Evolutionary conservation across 345 rosid species (phyloP).

Genomic region (Euphorbia tirucalli): DNA sequence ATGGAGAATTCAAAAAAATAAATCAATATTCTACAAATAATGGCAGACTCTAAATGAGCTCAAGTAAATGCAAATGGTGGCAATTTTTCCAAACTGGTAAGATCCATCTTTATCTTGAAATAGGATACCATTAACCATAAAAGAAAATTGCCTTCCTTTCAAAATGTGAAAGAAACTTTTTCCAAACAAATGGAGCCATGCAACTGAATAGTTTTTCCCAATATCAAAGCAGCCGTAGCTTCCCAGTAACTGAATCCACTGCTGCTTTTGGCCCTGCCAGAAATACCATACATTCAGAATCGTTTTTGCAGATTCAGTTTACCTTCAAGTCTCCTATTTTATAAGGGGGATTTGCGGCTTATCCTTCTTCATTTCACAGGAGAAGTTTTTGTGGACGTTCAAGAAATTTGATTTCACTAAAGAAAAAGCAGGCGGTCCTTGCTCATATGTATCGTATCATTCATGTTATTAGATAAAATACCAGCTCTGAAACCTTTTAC

Average conservation of each 20-base stretch:
- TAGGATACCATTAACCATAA: neutral
- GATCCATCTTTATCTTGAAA: neutral
- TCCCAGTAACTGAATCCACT: conserved; percentile 74
- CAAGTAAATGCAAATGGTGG: neutral
- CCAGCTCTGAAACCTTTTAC: too few relatives aligned
- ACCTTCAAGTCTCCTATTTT: neutral
- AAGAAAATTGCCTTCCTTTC: neutral
- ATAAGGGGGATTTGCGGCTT: too few relatives aligned
- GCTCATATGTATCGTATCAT: neutral
- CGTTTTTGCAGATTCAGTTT: neutral
- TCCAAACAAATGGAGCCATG: neutral
- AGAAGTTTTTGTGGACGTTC: too few relatives aligned
- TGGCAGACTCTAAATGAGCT: neutral
- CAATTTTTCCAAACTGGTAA: neutral
- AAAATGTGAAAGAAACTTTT: neutral
- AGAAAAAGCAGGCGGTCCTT: too few relatives aligned
- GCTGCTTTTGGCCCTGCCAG: conserved; percentile 60
- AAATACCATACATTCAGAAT: conserved; percentile 8
- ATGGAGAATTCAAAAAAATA: neutral
- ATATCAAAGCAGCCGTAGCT: conserved; percentile 56
- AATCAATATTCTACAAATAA: neutral
- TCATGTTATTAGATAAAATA: neutral
- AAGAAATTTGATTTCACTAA: too few relatives aligned
- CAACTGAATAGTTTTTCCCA: neutral
- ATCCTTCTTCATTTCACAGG: too few relatives aligned